Base-by-base conservation (phyloP, 805 yeast genomes). In the Myxozyma kluyveri region DNA sequence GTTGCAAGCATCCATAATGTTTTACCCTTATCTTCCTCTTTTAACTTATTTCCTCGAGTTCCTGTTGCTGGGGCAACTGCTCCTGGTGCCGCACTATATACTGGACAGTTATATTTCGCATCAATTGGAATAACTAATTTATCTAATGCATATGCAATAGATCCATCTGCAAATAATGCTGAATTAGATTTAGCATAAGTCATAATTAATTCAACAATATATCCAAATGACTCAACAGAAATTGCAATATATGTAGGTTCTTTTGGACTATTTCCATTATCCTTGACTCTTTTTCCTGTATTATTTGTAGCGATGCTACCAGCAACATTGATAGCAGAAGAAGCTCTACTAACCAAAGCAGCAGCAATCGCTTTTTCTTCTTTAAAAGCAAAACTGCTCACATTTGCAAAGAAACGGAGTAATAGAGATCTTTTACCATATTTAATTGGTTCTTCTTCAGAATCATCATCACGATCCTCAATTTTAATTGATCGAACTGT, bases 401-500 rank as follows among this genome's bases (percentile, higher is more conserved):
- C 49, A 19, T 56, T 58, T 19, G 58, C 40, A 33, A 49, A 56
- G 2, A 46, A 23, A 9, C 48, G 27, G 29, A 57, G 43, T 9
- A 56, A 23, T 10, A 56, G 49, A 31, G 59, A 57, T 22, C 41
- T 36, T 9, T 42, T 18, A 3, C 49, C 54, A n/a, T n/a, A n/a
- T n/a, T n/a, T n/a, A n/a, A n/a, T n/a, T n/a, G n/a, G n/a, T n/a
- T n/a, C n/a, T n/a, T n/a, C n/a, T 12, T 47, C n/a, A n/a, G 24
- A 33, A 10, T 22, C 63, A 29, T 12, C 36, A 17, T 21, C 6
- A 18, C 38, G 38, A 6, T 35, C 18, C 38, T 35, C 7, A 7
- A 12, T 27, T 23, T 38, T 46, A 18, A 17, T 41, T 21, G 32
- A 33, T 2, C 67, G 63, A 22, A 90, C 63, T 36, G 78, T 78